Evolutionary conservation across 257 asterid species (phyloP).

Genomic region (Linderniella brevidens): DNA sequence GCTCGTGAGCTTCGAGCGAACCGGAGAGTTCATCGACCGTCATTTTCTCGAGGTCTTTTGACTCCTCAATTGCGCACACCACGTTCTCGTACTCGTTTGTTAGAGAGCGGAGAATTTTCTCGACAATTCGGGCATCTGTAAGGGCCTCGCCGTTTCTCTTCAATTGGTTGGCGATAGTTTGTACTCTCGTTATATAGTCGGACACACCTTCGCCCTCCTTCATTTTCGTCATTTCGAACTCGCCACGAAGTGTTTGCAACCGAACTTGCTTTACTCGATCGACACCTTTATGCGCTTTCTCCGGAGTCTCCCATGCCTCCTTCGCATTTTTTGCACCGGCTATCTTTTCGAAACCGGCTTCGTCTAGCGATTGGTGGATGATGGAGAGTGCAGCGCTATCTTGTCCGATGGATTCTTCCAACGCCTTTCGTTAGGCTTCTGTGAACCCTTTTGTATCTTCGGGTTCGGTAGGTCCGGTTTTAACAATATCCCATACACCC

Average conservation of each 20-base stretch:
- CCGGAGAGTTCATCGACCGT: neutral
- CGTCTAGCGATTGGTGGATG: neutral
- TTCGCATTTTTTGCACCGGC: neutral
- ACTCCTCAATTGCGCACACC: too few species aligned
- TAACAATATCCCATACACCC: too few species aligned
- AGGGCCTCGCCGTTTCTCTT: constrained; percentile 1
- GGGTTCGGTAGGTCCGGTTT: too few species aligned
- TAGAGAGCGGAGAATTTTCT: neutral
- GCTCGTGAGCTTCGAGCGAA: constrained; percentile 1
- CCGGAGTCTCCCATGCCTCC: neutral
- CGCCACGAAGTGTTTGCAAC: constrained; percentile 8
- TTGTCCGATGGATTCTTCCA: neutral
- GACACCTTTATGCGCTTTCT: neutral
- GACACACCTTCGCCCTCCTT: neutral
- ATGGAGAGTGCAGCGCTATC: constrained; percentile 1
- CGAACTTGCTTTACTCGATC: constrained; percentile 7
- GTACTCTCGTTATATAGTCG: neutral
- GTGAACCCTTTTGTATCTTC: neutral
- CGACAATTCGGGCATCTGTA: neutral
- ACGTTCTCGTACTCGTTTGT: neutral
- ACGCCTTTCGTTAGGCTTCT: too few species aligned
- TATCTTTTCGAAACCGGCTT: neutral
- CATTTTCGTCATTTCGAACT: constrained; percentile 1
- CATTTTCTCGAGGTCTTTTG: too few species aligned
- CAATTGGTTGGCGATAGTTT: constrained; percentile 3